Conservation (phyloP, 192 early-diverging fungal genomes). For the Linnemannia zychae region DNA sequence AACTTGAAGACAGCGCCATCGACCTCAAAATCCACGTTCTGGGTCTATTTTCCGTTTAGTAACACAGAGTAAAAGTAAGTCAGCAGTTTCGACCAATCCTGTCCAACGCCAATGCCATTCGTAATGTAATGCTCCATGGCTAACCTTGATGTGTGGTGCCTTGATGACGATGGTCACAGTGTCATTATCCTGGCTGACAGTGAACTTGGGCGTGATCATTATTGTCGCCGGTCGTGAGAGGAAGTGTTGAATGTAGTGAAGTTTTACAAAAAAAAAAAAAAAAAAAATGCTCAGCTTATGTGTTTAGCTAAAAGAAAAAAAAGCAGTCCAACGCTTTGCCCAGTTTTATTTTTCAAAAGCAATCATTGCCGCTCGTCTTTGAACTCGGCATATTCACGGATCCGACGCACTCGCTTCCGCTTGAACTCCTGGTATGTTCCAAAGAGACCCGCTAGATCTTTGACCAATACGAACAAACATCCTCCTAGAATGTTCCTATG, state of each 20-base stretch:
- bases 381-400: conserved; percentile 54
- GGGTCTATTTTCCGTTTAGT: conserved; percentile 63
- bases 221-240: background rate
- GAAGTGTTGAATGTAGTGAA: background rate
- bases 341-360: background rate
- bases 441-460: conserved; percentile 71
- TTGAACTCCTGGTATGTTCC: conserved; percentile 68
- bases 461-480: conserved; percentile 67
- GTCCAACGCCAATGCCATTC: background rate
- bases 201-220: conserved; percentile 95
- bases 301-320: background rate
- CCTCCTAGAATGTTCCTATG: conserved; percentile 66
- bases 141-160: conserved; percentile 85
- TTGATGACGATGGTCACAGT: conserved; percentile 81
- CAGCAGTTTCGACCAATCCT: background rate
- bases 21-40: conserved; percentile 90
- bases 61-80: conserved; percentile 1
- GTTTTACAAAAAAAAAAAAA: conserved; percentile 12
- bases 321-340: background rate
- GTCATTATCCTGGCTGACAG: conserved; percentile 81
- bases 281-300: conserved; percentile 16
- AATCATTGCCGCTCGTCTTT: conserved; percentile 39
- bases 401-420: conserved; percentile 47
- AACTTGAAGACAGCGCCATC: conserved; percentile 90
- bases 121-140: background rate